A percentile compares a stretch with the other conserved stretches of the same genome.
These are phyloP conservation scores for Fusarium poae DNA, from an alignment of 2,329 filamentous ascomycete species.

Conservation along the genomic window DNA sequence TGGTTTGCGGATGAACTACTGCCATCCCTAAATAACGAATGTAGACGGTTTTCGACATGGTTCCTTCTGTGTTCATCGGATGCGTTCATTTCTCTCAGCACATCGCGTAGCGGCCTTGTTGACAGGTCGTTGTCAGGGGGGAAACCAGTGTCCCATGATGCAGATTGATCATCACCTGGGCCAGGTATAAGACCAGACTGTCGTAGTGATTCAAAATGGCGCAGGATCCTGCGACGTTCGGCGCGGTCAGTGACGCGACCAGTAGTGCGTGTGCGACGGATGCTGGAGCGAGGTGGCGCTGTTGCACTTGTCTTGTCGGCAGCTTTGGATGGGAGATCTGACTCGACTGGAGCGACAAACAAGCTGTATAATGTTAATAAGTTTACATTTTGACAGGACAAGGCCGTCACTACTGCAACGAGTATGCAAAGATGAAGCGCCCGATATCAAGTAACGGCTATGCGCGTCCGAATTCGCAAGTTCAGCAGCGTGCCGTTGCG, in stretches of 20 bases:
- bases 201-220: conserved; percentile 35
- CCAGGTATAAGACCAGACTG: conserved; percentile 5
- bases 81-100: conserved; percentile 47
- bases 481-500: conserved; percentile 37
- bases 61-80: conserved; percentile 46
- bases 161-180: conserved; percentile 34
- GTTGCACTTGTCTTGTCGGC: conserved; percentile 49
- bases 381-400: conserved; percentile 18
- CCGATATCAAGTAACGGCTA: conserved; percentile 23
- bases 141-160: conserved; percentile 45
- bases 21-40: conserved; percentile 42
- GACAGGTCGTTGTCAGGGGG: conserved; percentile 30
- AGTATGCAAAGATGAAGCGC: conserved; percentile 28
- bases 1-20: conserved; percentile 11
- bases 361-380: conserved; percentile 53
- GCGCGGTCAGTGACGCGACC: conserved; percentile 36
- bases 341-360: conserved; percentile 62
- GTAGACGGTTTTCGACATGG: conserved; percentile 49
- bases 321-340: conserved; percentile 57
- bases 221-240: conserved; percentile 49
- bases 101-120: conserved; percentile 45
- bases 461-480: conserved; percentile 28
- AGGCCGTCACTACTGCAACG: conserved; percentile 29
- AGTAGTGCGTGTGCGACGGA: conserved; percentile 54
- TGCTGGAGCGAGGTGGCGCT: conserved; percentile 56